Evolutionary conservation across 2,329 filamentous ascomycete genomes (phyloP).

Genomic region (Calonectria leucothoes): DNA sequence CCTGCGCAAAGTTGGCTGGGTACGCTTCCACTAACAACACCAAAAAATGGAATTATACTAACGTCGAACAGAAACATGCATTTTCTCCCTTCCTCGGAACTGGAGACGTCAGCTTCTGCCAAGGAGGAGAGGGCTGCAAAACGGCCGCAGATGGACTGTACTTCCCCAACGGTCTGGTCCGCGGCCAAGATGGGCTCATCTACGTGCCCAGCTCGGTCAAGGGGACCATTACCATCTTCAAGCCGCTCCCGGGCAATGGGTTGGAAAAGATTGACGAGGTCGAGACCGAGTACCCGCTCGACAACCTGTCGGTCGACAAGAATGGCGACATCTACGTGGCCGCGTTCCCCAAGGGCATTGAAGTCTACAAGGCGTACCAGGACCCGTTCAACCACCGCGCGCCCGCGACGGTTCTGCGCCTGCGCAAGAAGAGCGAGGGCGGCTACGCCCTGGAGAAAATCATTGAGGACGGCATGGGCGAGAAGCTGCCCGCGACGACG

Average conservation of each 20-base stretch:
- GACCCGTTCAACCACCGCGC: constrained; percentile 25
- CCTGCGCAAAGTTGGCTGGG: constrained; percentile 25
- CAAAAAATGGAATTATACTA: neutral
- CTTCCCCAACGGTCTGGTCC: constrained; percentile 47
- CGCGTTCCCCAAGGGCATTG: constrained; percentile 28
- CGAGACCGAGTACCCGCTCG: constrained; percentile 20
- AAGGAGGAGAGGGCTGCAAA: constrained; percentile 30
- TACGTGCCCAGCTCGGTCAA: constrained; percentile 45
- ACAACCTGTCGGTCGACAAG: constrained; percentile 37
- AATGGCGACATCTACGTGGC: constrained; percentile 35
- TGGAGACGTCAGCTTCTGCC: constrained; percentile 46
- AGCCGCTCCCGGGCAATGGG: neutral
- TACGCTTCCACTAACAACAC: neutral
- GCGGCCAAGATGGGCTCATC: constrained; percentile 39
- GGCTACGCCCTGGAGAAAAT: constrained; percentile 35
- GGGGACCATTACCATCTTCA: constrained; percentile 34
- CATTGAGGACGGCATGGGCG: constrained; percentile 33
- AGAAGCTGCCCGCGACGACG: constrained; percentile 32
- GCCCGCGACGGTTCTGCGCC: constrained; percentile 22
- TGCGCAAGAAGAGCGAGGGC: constrained; percentile 2
- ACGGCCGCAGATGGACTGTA: constrained; percentile 33
- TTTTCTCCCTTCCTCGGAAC: constrained; percentile 37
- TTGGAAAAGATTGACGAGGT: constrained; percentile 29
- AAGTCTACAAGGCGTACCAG: constrained; percentile 21
- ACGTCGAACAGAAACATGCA: constrained; percentile 10